Conservation (phyloP, 2,329 filamentous ascomycete species). For the Phaeosphaeriaceae sp. region DNA sequence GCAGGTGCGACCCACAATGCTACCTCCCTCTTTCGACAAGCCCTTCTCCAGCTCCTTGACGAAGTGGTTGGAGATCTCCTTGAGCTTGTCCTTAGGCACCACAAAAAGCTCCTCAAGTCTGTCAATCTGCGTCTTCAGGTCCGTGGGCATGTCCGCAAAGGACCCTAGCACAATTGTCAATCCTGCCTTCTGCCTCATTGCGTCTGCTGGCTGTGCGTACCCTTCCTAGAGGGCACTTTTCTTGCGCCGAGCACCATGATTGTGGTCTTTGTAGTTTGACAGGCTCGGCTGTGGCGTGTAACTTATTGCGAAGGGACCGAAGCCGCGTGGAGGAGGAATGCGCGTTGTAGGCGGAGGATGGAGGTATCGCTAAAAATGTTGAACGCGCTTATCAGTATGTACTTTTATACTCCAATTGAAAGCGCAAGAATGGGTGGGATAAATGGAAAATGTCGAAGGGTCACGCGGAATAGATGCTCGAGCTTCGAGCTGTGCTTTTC, state of each 20-base stretch:
- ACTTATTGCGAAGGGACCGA: background rate
- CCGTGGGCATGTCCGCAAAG: conserved; percentile 87
- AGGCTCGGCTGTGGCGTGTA: background rate
- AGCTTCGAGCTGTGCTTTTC: conserved; percentile 15
- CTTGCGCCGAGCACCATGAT: conserved; percentile 72
- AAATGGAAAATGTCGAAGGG: conserved; percentile 5
- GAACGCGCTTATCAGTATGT: conserved; percentile 7
- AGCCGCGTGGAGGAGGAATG: background rate
- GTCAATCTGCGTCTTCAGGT: conserved; percentile 81
- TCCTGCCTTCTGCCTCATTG: conserved; percentile 13
- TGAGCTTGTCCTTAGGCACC: conserved; percentile 79
- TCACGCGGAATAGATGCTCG: conserved; percentile 12
- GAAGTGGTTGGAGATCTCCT: conserved; percentile 90
- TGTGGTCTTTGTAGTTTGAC: conserved; percentile 26
- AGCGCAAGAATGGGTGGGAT: conserved; percentile 4
- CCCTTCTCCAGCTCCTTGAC: conserved; percentile 86
- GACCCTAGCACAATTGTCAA: conserved; percentile 67
- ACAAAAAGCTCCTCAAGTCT: conserved; percentile 84
- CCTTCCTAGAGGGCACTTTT: conserved; percentile 73
- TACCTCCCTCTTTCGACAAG: conserved; percentile 84
- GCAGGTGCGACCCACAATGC: conserved; percentile 78
- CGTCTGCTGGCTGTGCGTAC: conserved; percentile 56
- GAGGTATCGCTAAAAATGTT: background rate
- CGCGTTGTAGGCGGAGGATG: background rate
- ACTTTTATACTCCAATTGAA: conserved; percentile 5